Conservation (phyloP, 352 stramenopile species). For the Phytophthora sojae region DNA sequence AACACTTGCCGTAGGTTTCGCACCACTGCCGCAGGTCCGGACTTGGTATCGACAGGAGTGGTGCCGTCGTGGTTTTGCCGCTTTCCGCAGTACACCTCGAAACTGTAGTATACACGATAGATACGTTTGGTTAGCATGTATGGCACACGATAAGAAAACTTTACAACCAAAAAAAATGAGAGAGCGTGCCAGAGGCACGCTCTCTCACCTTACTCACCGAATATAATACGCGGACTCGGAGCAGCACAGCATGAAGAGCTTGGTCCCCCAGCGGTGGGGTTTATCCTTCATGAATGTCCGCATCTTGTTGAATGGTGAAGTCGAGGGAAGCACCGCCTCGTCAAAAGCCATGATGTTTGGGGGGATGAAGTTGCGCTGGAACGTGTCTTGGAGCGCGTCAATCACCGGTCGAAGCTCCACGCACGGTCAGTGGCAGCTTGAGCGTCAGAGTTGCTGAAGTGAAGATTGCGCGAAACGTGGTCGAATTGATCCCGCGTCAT, state of each 20-base stretch:
- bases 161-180: conserved; percentile 4
- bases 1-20: background rate
- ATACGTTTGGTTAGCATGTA: background rate
- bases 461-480: conserved; percentile 16
- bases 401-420: conserved; percentile 7
- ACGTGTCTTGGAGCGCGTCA: conserved; percentile 3
- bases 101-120: background rate
- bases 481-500: conserved; percentile 13
- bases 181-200: conserved; percentile 5
- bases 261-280: background rate
- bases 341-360: background rate
- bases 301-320: conserved; percentile 4
- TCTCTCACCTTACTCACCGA: background rate
- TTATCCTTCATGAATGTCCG: background rate
- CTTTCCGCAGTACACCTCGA: background rate
- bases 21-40: conserved; percentile 2
- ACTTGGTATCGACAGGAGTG: conserved; percentile 3
- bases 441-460: conserved; percentile 17
- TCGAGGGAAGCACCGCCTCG: conserved; percentile 3
- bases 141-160: conserved; percentile 15
- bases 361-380: background rate
- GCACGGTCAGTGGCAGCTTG: conserved; percentile 4
- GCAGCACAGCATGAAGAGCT: conserved; percentile 11
- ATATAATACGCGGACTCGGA: conserved; percentile 2
- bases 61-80: background rate